These are phyloP conservation scores for Neopestalotiopsis rosae DNA, from an alignment of 2,329 filamentous ascomycete genomes.

Conservation along the genomic window DNA sequence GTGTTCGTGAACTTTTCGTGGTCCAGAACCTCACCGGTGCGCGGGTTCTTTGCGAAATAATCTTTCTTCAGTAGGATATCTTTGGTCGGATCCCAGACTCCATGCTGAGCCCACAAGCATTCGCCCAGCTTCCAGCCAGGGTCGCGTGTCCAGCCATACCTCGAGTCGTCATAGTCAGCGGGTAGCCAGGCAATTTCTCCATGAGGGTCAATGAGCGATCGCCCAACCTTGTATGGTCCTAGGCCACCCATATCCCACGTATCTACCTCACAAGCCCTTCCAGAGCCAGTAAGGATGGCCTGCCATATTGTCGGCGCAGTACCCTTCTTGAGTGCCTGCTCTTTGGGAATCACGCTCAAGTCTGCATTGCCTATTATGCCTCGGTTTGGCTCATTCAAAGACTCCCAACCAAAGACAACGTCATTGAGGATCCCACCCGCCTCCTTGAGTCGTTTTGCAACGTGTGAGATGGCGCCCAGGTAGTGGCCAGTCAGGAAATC, in stretches of 20 bases:
- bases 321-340: constrained; percentile 91
- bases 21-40: constrained; percentile 74
- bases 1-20: constrained; percentile 89
- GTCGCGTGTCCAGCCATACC: constrained; percentile 90
- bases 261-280: constrained; percentile 85
- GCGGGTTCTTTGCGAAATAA: constrained; percentile 84
- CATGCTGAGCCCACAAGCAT: constrained; percentile 96
- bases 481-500: constrained; percentile 93
- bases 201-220: constrained; percentile 82
- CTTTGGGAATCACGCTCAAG: constrained; percentile 78
- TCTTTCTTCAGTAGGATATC: constrained; percentile 82
- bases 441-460: constrained; percentile 85
- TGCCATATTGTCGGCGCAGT: constrained; percentile 95
- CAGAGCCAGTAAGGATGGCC: constrained; percentile 88
- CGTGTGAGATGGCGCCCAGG: constrained; percentile 76
- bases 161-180: constrained; percentile 79
- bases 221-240: constrained; percentile 89
- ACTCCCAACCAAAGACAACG: constrained; percentile 94
- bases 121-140: constrained; percentile 90
- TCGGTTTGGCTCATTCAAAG: constrained; percentile 91
- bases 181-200: constrained; percentile 87
- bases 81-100: constrained; percentile 84
- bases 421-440: constrained; percentile 87
- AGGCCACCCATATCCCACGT: constrained; percentile 94
- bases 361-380: constrained; percentile 86